Evolutionary conservation across 768 basidiomycete species (phyloP).

Genomic region (Lactarius quietus): DNA sequence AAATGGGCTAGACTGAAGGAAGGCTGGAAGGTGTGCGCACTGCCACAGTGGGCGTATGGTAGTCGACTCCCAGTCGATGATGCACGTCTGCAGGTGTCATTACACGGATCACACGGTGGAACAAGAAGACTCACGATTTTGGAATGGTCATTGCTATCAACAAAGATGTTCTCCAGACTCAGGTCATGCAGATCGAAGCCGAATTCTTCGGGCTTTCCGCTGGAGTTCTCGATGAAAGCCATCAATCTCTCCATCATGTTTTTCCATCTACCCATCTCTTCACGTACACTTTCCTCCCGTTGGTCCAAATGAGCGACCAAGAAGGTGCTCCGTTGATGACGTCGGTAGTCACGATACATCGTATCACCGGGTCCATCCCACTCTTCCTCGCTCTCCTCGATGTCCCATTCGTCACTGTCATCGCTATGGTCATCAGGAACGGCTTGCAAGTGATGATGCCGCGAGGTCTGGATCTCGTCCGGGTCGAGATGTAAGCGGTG

Average conservation of each 20-base stretch:
- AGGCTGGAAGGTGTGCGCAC: slow-evolving; percentile 76
- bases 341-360: slow-evolving; percentile 81
- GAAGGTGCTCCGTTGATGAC: slow-evolving; percentile 78
- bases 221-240: slow-evolving; percentile 31
- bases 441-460: slow-evolving; percentile 64
- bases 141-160: slow-evolving; percentile 62
- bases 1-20: slow-evolving; percentile 75
- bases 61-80: slow-evolving; percentile 93
- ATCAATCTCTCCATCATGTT: slow-evolving; percentile 59
- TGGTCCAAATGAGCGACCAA: slow-evolving; percentile 64
- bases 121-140: slow-evolving; percentile 55
- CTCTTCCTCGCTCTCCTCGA: slow-evolving; percentile 77
- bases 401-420: slow-evolving; percentile 74
- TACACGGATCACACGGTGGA: slow-evolving; percentile 10
- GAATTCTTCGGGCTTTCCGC: slow-evolving; percentile 55
- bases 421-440: slow-evolving; percentile 73
- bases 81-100: slow-evolving; percentile 55
- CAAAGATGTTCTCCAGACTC: slow-evolving; percentile 81
- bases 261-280: slow-evolving; percentile 73
- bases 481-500: slow-evolving; percentile 80
- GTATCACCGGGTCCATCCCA: slow-evolving; percentile 64
- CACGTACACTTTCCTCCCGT: slow-evolving; percentile 58
- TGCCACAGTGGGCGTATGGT: slow-evolving; percentile 84
- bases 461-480: slow-evolving; percentile 64
- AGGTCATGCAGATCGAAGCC: slow-evolving; percentile 83